These are phyloP conservation scores for Dimocarpus longan DNA, from an alignment of 345 rosid genomes.

Conservation along the genomic window DNA sequence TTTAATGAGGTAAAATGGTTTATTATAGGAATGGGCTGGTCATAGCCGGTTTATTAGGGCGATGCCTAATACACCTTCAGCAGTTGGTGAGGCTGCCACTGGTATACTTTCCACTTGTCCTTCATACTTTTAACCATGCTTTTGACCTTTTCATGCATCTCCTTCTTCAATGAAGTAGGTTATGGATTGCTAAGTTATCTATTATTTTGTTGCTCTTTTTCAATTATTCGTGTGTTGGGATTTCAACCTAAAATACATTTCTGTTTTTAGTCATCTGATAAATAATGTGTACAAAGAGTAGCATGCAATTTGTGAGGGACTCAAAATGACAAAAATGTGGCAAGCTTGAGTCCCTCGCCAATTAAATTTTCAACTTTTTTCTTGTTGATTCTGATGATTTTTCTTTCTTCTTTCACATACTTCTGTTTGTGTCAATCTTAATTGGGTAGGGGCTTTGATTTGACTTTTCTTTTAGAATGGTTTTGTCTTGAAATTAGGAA, in stretches of 20 bases:
- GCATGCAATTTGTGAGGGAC: neutral
- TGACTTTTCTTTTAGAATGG: neutral
- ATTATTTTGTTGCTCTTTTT: neutral
- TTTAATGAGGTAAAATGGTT: constrained; percentile 3
- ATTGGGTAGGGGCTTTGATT: neutral
- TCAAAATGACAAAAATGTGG: neutral
- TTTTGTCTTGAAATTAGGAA: neutral
- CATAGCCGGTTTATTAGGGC: constrained; percentile 76
- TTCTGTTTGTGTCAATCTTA: neutral
- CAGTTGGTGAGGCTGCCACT: constrained; percentile 86
- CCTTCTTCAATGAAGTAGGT: neutral
- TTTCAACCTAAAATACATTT: neutral
- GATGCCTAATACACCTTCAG: constrained; percentile 94
- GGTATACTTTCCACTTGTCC: constrained; percentile 35
- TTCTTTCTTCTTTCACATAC: neutral
- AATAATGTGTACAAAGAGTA: neutral
- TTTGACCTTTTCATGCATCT: neutral
- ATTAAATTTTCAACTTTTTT: neutral
- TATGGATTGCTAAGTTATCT: neutral
- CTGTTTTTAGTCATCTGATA: neutral
- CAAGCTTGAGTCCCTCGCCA: neutral
- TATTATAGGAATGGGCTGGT: constrained; percentile 80
- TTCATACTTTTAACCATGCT: neutral
- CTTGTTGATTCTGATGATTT: neutral
- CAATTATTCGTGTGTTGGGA: neutral